A percentile compares a stretch with the other conserved stretches of the same genome.
Conservation (phyloP, 306 rosid genomes). For the Geum urbanum region DNA sequence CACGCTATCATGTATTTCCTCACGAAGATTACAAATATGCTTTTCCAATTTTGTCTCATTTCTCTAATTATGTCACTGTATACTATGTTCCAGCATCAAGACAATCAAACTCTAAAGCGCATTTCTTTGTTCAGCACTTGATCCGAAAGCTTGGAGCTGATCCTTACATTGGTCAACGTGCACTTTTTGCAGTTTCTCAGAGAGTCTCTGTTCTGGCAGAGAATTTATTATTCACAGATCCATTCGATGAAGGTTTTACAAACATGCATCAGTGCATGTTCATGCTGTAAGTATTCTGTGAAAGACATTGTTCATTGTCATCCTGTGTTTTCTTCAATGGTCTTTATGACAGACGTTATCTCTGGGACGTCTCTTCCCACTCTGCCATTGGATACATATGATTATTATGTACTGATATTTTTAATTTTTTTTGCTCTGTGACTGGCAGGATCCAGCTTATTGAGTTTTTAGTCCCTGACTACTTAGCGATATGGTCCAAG, state of each 20-base stretch:
- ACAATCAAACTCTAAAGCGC: slow-evolving; percentile 29
- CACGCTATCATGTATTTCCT: slow-evolving; percentile 19
- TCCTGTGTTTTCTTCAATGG: background rate
- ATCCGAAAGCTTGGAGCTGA: slow-evolving; percentile 74
- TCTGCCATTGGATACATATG: background rate
- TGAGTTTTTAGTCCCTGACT: slow-evolving; percentile 74
- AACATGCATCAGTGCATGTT: slow-evolving; percentile 64
- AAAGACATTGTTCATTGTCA: background rate
- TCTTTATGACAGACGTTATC: background rate
- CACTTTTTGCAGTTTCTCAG: slow-evolving; percentile 61
- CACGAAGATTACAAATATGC: background rate
- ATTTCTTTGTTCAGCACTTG: slow-evolving; percentile 61
- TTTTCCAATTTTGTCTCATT: background rate
- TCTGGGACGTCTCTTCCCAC: background rate
- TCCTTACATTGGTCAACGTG: slow-evolving; percentile 67
- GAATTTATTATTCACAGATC: slow-evolving; percentile 77
- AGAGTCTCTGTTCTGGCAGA: slow-evolving; percentile 66
- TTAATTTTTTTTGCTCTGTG: slow-evolving; percentile 8
- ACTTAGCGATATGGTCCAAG: slow-evolving; percentile 62
- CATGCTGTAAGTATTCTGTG: slow-evolving; percentile 56
- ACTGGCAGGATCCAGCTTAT: slow-evolving; percentile 77
- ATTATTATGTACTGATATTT: background rate
- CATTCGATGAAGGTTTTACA: slow-evolving; percentile 74
- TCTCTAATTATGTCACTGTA: background rate
- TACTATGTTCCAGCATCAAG: slow-evolving; percentile 45